These are phyloP conservation scores for Cryptococcus maquisensis DNA, from an alignment of 1,284 basidiomycete species.

Conservation along the genomic window DNA sequence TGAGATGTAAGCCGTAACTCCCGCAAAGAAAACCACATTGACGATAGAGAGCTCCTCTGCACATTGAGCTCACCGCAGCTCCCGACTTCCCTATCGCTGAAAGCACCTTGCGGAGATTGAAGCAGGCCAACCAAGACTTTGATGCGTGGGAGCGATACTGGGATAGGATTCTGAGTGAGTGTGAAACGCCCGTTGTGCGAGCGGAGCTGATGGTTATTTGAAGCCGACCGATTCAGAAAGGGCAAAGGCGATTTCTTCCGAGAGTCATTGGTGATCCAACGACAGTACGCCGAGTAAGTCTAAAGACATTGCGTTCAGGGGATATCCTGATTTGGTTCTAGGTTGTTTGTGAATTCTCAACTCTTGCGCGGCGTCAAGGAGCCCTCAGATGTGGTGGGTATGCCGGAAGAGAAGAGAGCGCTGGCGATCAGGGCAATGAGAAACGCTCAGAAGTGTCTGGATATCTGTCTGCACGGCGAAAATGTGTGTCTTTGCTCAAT, in stretches of 20 bases:
- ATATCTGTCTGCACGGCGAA: conserved; percentile 45
- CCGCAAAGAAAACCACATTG: neutral
- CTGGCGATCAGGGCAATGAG: conserved; percentile 48
- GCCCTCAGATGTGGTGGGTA: conserved; percentile 41
- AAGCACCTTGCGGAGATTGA: conserved; percentile 42
- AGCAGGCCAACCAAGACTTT: conserved; percentile 48
- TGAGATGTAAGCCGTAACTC: conserved; percentile 29
- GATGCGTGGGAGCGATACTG: conserved; percentile 50
- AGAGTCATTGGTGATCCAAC: conserved; percentile 42
- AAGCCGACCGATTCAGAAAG: conserved; percentile 42
- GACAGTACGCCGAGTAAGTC: conserved; percentile 42
- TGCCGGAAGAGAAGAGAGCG: conserved; percentile 46
- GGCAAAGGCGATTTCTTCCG: conserved; percentile 44
- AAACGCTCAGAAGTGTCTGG: conserved; percentile 47
- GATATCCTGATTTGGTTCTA: neutral
- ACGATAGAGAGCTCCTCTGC: conserved; percentile 36
- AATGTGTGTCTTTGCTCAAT: conserved; percentile 23
- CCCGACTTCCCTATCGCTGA: conserved; percentile 45
- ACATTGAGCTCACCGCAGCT: conserved; percentile 45
- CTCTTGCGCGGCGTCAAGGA: conserved; percentile 46
- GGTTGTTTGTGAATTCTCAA: conserved; percentile 49
- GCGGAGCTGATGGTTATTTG: neutral
- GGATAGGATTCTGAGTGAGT: conserved; percentile 43
- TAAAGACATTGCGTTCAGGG: neutral
- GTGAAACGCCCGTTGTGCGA: neutral